Base-by-base conservation (phyloP, 164 flowering plant species). In the Magnolia sinica region DNA sequence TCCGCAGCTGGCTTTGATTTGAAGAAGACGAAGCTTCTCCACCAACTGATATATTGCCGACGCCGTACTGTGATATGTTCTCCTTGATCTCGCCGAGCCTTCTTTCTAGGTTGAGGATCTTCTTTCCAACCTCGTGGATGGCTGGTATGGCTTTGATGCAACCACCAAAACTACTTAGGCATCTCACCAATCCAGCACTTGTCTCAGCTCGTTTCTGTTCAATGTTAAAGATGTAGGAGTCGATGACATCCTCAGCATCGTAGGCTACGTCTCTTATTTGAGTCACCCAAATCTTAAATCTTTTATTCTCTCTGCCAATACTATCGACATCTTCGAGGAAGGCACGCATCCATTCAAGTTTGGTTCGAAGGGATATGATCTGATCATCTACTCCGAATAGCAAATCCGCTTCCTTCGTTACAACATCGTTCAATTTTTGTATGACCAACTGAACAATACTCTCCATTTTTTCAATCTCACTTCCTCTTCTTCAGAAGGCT, bases 31-130 rank as follows among this genome's bases (percentile, higher is more conserved):
- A 6, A 5, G 71, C 49, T 68, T 68, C 45, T 37, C 45, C 45
- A 6, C 71, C 80, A 63, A 75, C 65, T 19, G 68, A 51, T 70
- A 8, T 19, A 18, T 14, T n/a, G 20, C 7, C 29, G 69, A 64
- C 23, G 49, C 13, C 23, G 49, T 7, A 22, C 29, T 45, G 20
- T 19, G 8, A 7, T 45, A 24, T 64, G 37, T 23, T 74, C 8
- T 8, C 20, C 5, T 24, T 14, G 24, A 82, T 84, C 7, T 6
- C 1, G 14, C 75, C 64, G 51, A 87, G 76, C 55, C 75, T 82
- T 24, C 71, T 79, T 51, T 79, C 85, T 74, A 87, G 87, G 16
- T 83, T 76, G 71, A 13, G 55, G 8, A 88, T 86, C n/a, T 81
- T 74, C 77, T 78, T 82, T 64, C 83, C 85, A 4, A 76, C 76